A percentile compares a stretch with the other conserved stretches of the same genome.
Conservation (phyloP, 345 rosid species). For the Bretschneidera sinensis region DNA sequence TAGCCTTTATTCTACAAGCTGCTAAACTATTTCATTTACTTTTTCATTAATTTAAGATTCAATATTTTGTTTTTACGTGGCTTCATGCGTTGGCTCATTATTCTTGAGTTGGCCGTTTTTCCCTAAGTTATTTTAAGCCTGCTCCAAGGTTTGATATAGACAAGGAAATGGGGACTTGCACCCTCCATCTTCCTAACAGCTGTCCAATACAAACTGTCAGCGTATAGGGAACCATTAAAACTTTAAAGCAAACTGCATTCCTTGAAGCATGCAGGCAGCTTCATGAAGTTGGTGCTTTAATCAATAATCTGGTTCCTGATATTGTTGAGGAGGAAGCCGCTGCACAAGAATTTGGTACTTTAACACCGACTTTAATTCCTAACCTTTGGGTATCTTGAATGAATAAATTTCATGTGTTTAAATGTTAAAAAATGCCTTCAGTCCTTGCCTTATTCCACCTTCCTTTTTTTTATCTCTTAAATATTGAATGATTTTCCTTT, state of each 20-base stretch:
- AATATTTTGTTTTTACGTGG: not conserved
- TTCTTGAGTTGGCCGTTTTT: slow-evolving; percentile 5
- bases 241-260: slow-evolving; percentile 60
- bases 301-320: slow-evolving; percentile 77
- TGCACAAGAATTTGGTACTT: slow-evolving; percentile 37
- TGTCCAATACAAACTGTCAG: slow-evolving; percentile 44
- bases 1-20: too few relatives aligned
- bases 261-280: slow-evolving; percentile 85
- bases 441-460: too few relatives aligned
- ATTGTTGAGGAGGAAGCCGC: slow-evolving; percentile 50
- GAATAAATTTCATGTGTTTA: too few relatives aligned
- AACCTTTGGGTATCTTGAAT: too few relatives aligned
- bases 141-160: too few relatives aligned
- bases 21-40: too few relatives aligned
- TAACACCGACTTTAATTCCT: too few relatives aligned
- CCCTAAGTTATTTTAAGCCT: slow-evolving; percentile 36
- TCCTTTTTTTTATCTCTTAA: too few relatives aligned
- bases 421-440: too few relatives aligned
- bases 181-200: slow-evolving; percentile 64
- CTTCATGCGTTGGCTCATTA: not conserved
- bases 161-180: slow-evolving; percentile 38
- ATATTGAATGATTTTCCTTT: too few relatives aligned
- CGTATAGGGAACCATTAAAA: slow-evolving; percentile 33
- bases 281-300: slow-evolving; percentile 60
- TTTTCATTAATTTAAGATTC: not conserved